These are phyloP conservation scores for Atkinsonella texensis DNA, from an alignment of 2,329 filamentous ascomycete species.

Conservation along the genomic window DNA sequence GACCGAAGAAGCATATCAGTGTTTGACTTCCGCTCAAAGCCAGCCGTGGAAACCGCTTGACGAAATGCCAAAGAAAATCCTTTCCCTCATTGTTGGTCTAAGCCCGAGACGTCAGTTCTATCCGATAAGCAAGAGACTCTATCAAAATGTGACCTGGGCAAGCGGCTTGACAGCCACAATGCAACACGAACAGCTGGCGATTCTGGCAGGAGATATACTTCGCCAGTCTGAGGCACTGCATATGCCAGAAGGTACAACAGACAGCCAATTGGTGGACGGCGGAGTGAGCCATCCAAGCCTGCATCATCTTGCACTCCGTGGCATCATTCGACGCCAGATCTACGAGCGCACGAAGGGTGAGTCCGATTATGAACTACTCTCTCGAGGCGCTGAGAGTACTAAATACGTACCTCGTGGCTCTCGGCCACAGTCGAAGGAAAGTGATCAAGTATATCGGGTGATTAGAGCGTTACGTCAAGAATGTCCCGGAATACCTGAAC, in stretches of 20 bases:
- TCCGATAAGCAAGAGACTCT: constrained; percentile 18
- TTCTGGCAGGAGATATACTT: constrained; percentile 17
- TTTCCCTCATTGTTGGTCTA: background rate
- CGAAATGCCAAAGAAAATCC: background rate
- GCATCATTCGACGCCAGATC: constrained; percentile 13
- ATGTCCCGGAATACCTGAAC: background rate
- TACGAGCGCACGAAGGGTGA: constrained; percentile 11
- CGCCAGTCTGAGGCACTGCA: constrained; percentile 18
- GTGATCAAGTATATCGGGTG: background rate
- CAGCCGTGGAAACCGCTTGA: constrained; percentile 34
- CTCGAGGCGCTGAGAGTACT: background rate
- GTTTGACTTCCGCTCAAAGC: constrained; percentile 35
- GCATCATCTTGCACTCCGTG: constrained; percentile 4
- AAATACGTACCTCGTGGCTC: background rate
- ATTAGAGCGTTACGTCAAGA: background rate
- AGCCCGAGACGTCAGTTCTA: constrained; percentile 20
- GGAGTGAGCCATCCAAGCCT: background rate
- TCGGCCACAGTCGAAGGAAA: background rate
- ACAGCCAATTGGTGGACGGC: background rate
- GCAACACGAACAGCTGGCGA: constrained; percentile 26
- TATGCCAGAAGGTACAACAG: constrained; percentile 8
- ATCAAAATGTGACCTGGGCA: constrained; percentile 26
- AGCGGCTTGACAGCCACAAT: constrained; percentile 16
- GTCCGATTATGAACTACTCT: constrained; percentile 1
- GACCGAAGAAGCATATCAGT: constrained; percentile 43